Base-by-base conservation (phyloP, 164 flowering plant genomes). In the Stephania japonica region DNA sequence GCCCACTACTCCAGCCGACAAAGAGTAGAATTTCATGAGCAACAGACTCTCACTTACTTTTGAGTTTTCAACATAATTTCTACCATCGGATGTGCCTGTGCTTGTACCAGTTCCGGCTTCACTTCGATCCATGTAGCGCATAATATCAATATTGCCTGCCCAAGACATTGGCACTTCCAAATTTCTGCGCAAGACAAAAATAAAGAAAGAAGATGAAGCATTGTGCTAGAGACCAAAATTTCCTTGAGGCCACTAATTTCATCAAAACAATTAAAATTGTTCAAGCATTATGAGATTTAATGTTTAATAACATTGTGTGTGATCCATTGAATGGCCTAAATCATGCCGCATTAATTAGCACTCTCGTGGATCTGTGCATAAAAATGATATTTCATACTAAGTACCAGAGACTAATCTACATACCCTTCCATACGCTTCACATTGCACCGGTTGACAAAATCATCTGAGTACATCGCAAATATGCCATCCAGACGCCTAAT, bases 11-110 rank as follows among this genome's bases (percentile, higher is more conserved):
- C 82, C 87, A 26, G 85, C 75, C 42, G 95, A 90, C 53, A 93
- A 77, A 9, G 93, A 78, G 75, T 91, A 91, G 79, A 93, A 93
- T 65, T 93, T 93, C 98, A 93, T 90, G 64, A 91, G 74, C 70
- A 89, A 63, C 74, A 91, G 75, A 80, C 97, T 91, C 62, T 91
- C 97, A 27, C 78, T 87, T 44, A 90, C 89, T 70, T 83, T 89
- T 1, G 91, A 84, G 73, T 87, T 91, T 79, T 93, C 94, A 73
- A 86, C 83, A 75, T 76, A 86, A 63, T 32, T 81, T 72, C 80
- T 77, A 19, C 78, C 76, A 24, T 83, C 87, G 18, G 43, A 56
- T 13, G 61, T 42, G 41, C 13, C 53, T 27, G 42, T 68, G 68
- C 67, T 68, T 26, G 71, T 47, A 63, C 71, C 81, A 59, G 62